phyloP scores from a whole-genome alignment of 2,329 filamentous ascomycete species.

The Fusarium verticillioides region DNA sequence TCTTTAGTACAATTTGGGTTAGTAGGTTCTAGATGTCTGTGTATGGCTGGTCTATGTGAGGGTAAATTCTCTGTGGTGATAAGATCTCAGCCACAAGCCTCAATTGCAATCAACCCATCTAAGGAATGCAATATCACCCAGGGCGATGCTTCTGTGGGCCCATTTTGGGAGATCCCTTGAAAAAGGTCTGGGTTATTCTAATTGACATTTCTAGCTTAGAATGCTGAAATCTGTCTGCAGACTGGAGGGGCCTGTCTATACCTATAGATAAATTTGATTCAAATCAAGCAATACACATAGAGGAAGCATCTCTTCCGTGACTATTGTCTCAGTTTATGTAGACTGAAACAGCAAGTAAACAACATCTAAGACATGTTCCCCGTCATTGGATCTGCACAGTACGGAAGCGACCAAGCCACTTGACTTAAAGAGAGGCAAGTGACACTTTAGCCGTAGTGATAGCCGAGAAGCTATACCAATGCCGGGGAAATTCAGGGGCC shows the following conservation, averaged over 20 bases:
- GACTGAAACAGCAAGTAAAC: background rate
- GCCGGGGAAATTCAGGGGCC: background rate
- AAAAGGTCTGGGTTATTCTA: too few relatives aligned
- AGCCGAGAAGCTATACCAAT: background rate
- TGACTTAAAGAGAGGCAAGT: background rate
- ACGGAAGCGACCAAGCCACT: background rate
- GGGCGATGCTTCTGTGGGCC: background rate
- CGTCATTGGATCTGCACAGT: background rate
- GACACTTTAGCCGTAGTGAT: background rate
- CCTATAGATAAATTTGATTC: background rate
- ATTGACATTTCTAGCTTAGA: background rate
- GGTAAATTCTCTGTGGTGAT: background rate
- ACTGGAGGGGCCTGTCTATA: background rate
- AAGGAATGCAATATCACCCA: background rate
- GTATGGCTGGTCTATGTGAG: background rate
- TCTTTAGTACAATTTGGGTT: background rate
- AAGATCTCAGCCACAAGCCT: background rate
- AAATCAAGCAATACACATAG: rapidly evolving
- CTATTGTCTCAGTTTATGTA: background rate
- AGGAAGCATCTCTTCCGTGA: background rate
- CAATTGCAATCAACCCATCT: background rate
- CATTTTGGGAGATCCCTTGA: rapidly evolving
- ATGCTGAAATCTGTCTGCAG: background rate
- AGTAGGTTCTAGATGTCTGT: background rate
- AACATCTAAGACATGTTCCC: background rate